Conservation (phyloP, 1,139 yeast genomes). For the Suhomyces coccinellae region DNA sequence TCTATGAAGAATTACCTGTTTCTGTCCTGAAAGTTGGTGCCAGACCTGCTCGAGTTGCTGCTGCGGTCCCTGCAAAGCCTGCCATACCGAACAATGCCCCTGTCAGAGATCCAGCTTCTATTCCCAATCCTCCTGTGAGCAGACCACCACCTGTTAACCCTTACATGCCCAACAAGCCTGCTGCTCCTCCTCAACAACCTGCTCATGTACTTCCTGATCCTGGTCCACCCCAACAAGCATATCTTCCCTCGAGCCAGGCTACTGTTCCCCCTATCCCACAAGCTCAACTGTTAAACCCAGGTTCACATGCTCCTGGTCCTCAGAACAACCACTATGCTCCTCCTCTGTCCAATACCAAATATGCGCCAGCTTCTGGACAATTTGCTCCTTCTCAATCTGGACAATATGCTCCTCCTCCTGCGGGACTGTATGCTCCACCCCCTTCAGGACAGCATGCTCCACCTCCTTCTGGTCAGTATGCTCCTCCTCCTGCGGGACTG, state of each 20-base stretch:
- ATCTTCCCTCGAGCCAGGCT: background rate
- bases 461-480: constrained; percentile 1
- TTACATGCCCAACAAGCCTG: constrained; percentile 13
- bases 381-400: constrained; percentile 6
- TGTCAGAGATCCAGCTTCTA: constrained; percentile 12
- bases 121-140: constrained; percentile 12
- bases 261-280: background rate
- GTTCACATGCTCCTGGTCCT: constrained; percentile 1
- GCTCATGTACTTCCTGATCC: constrained; percentile 5
- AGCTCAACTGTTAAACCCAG: background rate
- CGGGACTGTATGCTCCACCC: background rate
- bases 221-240: background rate
- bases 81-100: constrained; percentile 14
- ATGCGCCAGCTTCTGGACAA: constrained; percentile 1
- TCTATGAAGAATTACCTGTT: constrained; percentile 58
- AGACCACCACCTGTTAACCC: constrained; percentile 18
- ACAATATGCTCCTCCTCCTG: background rate
- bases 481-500: background rate
- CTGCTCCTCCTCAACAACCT: constrained; percentile 7
- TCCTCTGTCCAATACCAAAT: background rate
- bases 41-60: constrained; percentile 35
- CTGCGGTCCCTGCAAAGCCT: constrained; percentile 14
- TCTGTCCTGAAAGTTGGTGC: constrained; percentile 26
- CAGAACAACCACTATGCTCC: constrained; percentile 9
- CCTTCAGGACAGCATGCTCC: constrained; percentile 4